phyloP scores from a whole-genome alignment of 2,329 filamentous ascomycete species.

The Pseudogymnoascus sp. region DNA sequence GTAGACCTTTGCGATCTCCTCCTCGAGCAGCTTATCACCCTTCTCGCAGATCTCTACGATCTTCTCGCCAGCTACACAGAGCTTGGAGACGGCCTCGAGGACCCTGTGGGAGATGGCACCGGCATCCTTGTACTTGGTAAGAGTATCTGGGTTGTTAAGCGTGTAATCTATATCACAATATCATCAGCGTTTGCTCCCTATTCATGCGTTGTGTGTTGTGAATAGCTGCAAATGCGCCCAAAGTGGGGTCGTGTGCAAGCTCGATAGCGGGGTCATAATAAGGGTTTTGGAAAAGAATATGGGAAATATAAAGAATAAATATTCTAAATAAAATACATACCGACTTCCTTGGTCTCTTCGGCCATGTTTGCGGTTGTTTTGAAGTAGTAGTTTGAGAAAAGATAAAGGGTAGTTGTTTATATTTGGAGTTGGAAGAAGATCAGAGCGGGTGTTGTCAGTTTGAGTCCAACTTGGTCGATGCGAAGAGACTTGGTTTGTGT shows the following conservation, averaged over 20 bases:
- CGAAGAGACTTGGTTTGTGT: conserved; percentile 8
- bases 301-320: conserved; percentile 21
- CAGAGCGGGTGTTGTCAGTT: conserved; percentile 1
- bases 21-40: conserved; percentile 89
- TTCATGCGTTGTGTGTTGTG: conserved; percentile 14
- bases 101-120: conserved; percentile 94
- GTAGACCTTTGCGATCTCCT: conserved; percentile 92
- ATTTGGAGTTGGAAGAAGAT: neutral
- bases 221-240: conserved; percentile 17
- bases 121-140: conserved; percentile 99
- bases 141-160: conserved; percentile 83
- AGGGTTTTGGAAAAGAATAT: conserved; percentile 23
- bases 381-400: conserved; percentile 1
- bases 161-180: conserved; percentile 61
- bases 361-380: conserved; percentile 28
- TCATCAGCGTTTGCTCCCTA: conserved; percentile 22
- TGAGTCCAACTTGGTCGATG: neutral
- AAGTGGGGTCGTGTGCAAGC: conserved; percentile 4
- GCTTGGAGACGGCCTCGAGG: conserved; percentile 69
- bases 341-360: conserved; percentile 33
- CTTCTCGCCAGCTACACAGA: conserved; percentile 77
- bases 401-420: conserved; percentile 6
- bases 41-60: conserved; percentile 91
- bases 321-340: conserved; percentile 24
- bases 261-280: conserved; percentile 26